Evolutionary conservation across 1,284 basidiomycete species (phyloP).

Genomic region (Tausonia pullulans): DNA sequence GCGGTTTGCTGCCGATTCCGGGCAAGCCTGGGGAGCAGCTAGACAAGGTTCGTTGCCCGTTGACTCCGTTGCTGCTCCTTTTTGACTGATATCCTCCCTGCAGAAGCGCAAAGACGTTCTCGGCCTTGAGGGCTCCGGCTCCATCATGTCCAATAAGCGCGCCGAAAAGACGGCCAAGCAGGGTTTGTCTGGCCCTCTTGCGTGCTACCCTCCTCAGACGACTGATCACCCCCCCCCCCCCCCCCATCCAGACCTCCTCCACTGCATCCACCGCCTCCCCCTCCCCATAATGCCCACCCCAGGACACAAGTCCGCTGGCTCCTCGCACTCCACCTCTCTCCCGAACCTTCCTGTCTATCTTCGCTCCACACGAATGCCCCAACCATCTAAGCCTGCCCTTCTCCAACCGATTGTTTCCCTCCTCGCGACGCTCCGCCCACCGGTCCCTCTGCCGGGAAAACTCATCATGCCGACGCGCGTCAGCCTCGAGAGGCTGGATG

Average conservation of each 20-base stretch:
- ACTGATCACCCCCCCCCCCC: not conserved
- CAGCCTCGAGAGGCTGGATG: constrained; percentile 61
- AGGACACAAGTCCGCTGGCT: no score
- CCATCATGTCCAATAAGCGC: constrained; percentile 25
- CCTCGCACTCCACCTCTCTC: constrained; percentile 29
- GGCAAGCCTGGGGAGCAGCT: constrained; percentile 38
- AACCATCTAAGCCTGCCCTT: constrained; percentile 55
- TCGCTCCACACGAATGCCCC: constrained; percentile 68
- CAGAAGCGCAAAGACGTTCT: constrained; percentile 31
- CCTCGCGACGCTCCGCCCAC: constrained; percentile 59
- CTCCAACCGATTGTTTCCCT: constrained; percentile 58
- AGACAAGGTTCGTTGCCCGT: constrained; percentile 24
- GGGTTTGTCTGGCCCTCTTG: not conserved
- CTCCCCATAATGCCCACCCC: not conserved
- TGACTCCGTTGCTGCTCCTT: not conserved
- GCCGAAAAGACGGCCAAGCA: constrained; percentile 24
- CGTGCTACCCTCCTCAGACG: not conserved
- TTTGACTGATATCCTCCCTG: not conserved
- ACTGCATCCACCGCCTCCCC: constrained; percentile 33
- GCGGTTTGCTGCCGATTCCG: constrained; percentile 60
- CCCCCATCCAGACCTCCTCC: constrained; percentile 23
- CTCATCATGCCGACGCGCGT: constrained; percentile 84
- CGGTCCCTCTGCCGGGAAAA: constrained; percentile 29
- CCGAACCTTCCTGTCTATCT: constrained; percentile 63
- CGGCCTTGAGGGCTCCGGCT: constrained; percentile 24